Conservation (phyloP, 441 rosid species). For the Biscutella laevigata region DNA sequence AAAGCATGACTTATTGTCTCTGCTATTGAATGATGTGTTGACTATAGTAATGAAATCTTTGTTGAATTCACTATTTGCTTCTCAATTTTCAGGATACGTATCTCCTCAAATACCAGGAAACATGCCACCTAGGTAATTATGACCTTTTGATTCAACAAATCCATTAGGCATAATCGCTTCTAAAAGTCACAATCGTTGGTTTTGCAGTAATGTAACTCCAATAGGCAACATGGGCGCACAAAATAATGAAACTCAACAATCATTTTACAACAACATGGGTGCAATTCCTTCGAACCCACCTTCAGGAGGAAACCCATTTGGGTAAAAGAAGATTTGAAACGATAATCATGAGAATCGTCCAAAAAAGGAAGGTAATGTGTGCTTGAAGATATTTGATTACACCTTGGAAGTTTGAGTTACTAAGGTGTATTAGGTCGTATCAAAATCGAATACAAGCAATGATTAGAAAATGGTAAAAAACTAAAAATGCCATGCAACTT, state of each 20-base stretch:
- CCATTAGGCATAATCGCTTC: background rate
- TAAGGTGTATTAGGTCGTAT: too few relatives aligned
- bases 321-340: slow-evolving; percentile 19
- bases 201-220: slow-evolving; percentile 13
- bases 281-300: slow-evolving; percentile 9
- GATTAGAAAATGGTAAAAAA: too few relatives aligned
- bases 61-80: background rate
- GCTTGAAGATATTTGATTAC: too few relatives aligned
- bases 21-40: background rate
- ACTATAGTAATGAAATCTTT: background rate
- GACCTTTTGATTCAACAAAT: background rate
- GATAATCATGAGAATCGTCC: too few relatives aligned
- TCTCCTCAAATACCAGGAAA: slow-evolving; percentile 22
- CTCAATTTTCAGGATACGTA: slow-evolving; percentile 16
- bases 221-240: slow-evolving; percentile 9
- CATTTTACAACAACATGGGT: slow-evolving; percentile 12
- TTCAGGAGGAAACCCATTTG: slow-evolving; percentile 30
- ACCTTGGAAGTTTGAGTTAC: too few relatives aligned
- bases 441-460: too few relatives aligned
- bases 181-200: background rate
- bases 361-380: too few relatives aligned
- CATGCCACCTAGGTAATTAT: slow-evolving; percentile 27
- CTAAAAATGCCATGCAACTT: too few relatives aligned
- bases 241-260: slow-evolving; percentile 19
- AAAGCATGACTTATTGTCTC: slow-evolving; percentile 1